Evolutionary conservation across 2,329 filamentous ascomycete genomes (phyloP), one percentile per base, ranked within the genome.

Genomic region (Albophoma yamanashiensis): DNA sequence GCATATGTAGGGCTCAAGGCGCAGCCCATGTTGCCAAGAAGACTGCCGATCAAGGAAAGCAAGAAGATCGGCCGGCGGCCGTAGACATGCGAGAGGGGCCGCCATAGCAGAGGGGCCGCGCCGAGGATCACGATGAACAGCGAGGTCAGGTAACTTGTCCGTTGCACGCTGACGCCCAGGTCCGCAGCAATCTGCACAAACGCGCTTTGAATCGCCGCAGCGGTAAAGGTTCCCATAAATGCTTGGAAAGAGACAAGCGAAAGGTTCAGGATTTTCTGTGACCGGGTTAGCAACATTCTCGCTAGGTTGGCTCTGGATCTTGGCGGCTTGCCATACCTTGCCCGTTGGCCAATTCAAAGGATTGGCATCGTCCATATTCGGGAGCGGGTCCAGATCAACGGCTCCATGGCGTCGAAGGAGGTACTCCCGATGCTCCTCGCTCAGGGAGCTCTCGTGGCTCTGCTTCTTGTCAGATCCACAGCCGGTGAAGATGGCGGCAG

Each of bases 171-270:
- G 45, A 79, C 74, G 22, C 70, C 70, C 2, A 85, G 69, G 55
- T 84, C 81, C 38, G 73, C 69, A 2, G 80, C 75, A 38, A 86
- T 84, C 27, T 75, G 72, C 55, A 77, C 75, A 65, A 80, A 85
- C 4, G 80, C 82, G 2, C 79, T 78, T 61, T 82, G 80, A 63
- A 85, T 83, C 5, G 76, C 70, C 0, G 81, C 75, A 0, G 82
- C 80, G 1, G 75, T 80, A 63, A 85, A 84, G 1, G 80, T 81
- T 53, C 76, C 75, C 78, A 84, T 84, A 69, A 79, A 79, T 36
- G 81, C 79, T 60, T 85, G 80, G 65, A 83, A 82, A 0, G 81
- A 79, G 20, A 86, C 80, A 12, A 84, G 75, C 14, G 76, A 60
- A 0, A 86, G 70, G 61, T 84, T 83, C 59, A 72, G 60, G 0